Evolutionary conservation across 1,139 yeast species (phyloP), one percentile per base, ranked within the genome.

Genomic region (Suhomyces guaymorum): DNA sequence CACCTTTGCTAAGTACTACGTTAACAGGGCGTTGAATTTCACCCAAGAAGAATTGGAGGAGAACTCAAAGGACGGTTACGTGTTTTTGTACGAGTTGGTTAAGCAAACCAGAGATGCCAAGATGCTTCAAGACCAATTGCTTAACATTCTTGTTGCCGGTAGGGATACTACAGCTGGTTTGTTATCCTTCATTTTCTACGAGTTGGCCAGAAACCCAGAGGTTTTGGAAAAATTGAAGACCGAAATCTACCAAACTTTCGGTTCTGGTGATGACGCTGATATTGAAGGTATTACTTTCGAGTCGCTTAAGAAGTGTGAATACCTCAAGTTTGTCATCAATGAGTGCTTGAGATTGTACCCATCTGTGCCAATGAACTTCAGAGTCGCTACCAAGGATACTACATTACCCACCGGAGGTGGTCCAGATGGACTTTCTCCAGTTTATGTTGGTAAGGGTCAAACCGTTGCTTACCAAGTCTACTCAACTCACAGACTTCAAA

Each of bases 91-190:
- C 41, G 80, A 73, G 46, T 63, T 76, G 43, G 73, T 61, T 22
- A 70, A 73, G 47, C 71, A 71, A 44, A 73, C 80, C 1, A 62
- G 70, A 37, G 70, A 76, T 49, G 76, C 75, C 6, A 54, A 46
- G 23, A 60, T 67, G n/a, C 64, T 76, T 44, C 64, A 78, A 32
- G 78, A 74, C 47, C 80, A 75, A 52, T 61, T 72, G 24, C 57
- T 76, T 45, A 74, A 73, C 44, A 70, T 76, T 43, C 55, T 76
- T 39, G 57, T 75, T 17, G 81, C 81, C 16, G 80, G 79, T 13
- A 62, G 81, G 49, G 80, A 75, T 51, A 76, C 82, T 29, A 77
- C 82, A 12, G 81, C 82, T 1, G 73, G 76, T 3, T 57, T 75
- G 28, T 64, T 77, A 36, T 68, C 77, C 5, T 75, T 71, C 54